Percentiles rank a stretch among this genome's conserved stretches.
Evolutionary conservation across 2,329 filamentous ascomycete species (phyloP).

Genomic region (Cladobotryum mycophilum): DNA sequence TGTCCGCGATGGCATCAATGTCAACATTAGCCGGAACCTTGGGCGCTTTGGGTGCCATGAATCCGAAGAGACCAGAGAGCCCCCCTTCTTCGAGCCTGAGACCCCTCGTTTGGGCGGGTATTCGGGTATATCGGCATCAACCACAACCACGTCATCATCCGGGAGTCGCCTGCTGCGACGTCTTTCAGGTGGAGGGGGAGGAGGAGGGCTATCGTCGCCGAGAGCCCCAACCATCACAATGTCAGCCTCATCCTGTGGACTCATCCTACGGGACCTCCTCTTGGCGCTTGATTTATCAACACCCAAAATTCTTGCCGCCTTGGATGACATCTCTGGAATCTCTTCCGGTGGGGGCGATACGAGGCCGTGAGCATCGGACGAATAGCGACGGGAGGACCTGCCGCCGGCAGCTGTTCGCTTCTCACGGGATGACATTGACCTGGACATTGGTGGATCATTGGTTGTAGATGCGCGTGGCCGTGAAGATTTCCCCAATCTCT

Average conservation of each 20-base stretch:
- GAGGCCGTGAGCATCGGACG: conserved; percentile 59
- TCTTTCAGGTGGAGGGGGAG: conserved; percentile 27
- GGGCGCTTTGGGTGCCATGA: conserved; percentile 42
- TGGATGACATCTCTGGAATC: conserved; percentile 57
- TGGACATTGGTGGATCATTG: conserved; percentile 58
- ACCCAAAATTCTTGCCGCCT: conserved; percentile 74
- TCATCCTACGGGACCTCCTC: conserved; percentile 40
- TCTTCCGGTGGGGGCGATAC: conserved; percentile 69
- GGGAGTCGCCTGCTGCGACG: conserved; percentile 27
- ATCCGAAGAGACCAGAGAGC: conserved; percentile 55
- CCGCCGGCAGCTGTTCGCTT: conserved; percentile 50
- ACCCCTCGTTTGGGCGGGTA: conserved; percentile 27
- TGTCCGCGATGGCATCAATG: conserved; percentile 42
- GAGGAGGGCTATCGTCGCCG: conserved; percentile 29
- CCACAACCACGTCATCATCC: conserved; percentile 37
- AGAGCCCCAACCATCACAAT: conserved; percentile 40
- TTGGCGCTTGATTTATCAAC: conserved; percentile 37
- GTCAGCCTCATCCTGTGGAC: conserved; percentile 41
- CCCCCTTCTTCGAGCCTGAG: conserved; percentile 44
- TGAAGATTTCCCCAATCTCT: conserved; percentile 40
- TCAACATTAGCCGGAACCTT: conserved; percentile 45
- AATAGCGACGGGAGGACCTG: conserved; percentile 60
- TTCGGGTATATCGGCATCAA: conserved; percentile 29
- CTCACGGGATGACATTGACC: conserved; percentile 63
- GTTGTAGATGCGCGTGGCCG: conserved; percentile 56